Percentiles rank a stretch among this genome's conserved stretches.
phyloP scores from a whole-genome alignment of 2,329 filamentous ascomycete genomes.

The Pseudogymnoascus sp. region DNA sequence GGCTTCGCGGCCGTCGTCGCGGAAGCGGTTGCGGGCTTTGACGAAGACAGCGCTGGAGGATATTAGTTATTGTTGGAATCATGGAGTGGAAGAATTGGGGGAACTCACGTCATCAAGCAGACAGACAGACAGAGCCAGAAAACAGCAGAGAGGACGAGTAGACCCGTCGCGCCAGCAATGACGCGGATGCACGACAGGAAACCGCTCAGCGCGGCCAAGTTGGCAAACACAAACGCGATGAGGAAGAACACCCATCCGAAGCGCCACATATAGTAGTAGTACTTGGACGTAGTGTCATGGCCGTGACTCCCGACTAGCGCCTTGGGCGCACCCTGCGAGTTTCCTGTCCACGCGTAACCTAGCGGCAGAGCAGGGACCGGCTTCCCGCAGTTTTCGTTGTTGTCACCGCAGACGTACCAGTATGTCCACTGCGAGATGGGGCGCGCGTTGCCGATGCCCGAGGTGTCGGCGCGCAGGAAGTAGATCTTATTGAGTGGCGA shows the following conservation, averaged over 20 bases:
- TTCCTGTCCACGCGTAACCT: slow-evolving; percentile 62
- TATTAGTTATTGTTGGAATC: slow-evolving; percentile 19
- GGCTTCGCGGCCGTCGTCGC: slow-evolving; percentile 45
- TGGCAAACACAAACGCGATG: slow-evolving; percentile 72
- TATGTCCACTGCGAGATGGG: slow-evolving; percentile 76
- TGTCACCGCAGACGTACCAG: slow-evolving; percentile 69
- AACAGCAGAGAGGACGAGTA: slow-evolving; percentile 51
- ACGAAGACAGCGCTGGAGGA: slow-evolving; percentile 51
- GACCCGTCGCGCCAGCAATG: slow-evolving; percentile 57
- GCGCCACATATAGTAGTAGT: slow-evolving; percentile 77
- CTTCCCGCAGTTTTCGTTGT: slow-evolving; percentile 55
- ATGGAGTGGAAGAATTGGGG: slow-evolving; percentile 11
- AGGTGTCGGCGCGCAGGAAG: slow-evolving; percentile 75
- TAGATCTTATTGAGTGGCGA: slow-evolving; percentile 66
- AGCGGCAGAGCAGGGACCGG: slow-evolving; percentile 58
- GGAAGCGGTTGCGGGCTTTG: slow-evolving; percentile 60
- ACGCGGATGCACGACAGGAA: slow-evolving; percentile 63
- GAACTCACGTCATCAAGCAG: slow-evolving; percentile 65
- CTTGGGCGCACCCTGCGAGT: slow-evolving; percentile 41
- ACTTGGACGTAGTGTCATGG: slow-evolving; percentile 44
- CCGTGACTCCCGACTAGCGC: slow-evolving; percentile 47
- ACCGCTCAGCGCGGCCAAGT: slow-evolving; percentile 57
- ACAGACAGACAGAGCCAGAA: slow-evolving; percentile 62
- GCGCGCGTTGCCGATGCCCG: slow-evolving; percentile 58
- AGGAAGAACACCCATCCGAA: slow-evolving; percentile 92